Conservation (phyloP, 2,329 filamentous ascomycete genomes). For the Cladosporium phlei region DNA sequence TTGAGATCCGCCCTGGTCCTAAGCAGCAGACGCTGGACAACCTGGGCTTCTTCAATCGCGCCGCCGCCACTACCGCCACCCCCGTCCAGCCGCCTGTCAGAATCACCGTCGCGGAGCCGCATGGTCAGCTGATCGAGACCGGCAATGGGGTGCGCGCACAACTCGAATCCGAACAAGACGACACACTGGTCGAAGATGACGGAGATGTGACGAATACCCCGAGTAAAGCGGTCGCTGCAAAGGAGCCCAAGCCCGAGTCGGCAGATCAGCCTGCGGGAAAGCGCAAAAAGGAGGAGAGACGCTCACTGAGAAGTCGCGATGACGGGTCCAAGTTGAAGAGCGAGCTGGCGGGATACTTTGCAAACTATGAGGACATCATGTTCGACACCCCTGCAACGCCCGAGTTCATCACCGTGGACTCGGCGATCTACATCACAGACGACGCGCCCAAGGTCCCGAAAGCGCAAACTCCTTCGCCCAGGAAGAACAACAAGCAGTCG, state of each 20-base stretch:
- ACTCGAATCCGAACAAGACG: slow-evolving; percentile 33
- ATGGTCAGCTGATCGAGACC: slow-evolving; percentile 38
- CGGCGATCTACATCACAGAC: slow-evolving; percentile 28
- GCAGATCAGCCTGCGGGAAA: slow-evolving; percentile 18
- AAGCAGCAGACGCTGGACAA: slow-evolving; percentile 20
- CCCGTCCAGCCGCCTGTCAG: slow-evolving; percentile 37
- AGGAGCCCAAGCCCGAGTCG: slow-evolving; percentile 26
- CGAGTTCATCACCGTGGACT: slow-evolving; percentile 49
- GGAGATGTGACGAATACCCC: slow-evolving; percentile 5
- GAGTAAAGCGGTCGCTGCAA: slow-evolving; percentile 5
- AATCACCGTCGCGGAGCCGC: slow-evolving; percentile 40
- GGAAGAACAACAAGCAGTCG: not conserved
- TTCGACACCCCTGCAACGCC: slow-evolving; percentile 72
- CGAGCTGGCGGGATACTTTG: slow-evolving; percentile 84
- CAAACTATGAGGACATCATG: slow-evolving; percentile 91
- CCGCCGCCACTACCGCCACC: slow-evolving; percentile 2
- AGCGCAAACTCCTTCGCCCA: slow-evolving; percentile 3
- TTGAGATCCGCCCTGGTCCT: slow-evolving; percentile 22
- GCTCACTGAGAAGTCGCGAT: slow-evolving; percentile 82
- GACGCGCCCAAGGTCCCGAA: slow-evolving; percentile 18
- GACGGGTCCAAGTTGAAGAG: slow-evolving; percentile 79
- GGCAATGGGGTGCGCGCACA: slow-evolving; percentile 39
- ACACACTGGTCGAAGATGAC: slow-evolving; percentile 17
- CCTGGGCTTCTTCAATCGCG: slow-evolving; percentile 23
- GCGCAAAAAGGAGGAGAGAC: slow-evolving; percentile 50